Conservation (phyloP, 768 basidiomycete species). For the Russula griseocarnosa region DNA sequence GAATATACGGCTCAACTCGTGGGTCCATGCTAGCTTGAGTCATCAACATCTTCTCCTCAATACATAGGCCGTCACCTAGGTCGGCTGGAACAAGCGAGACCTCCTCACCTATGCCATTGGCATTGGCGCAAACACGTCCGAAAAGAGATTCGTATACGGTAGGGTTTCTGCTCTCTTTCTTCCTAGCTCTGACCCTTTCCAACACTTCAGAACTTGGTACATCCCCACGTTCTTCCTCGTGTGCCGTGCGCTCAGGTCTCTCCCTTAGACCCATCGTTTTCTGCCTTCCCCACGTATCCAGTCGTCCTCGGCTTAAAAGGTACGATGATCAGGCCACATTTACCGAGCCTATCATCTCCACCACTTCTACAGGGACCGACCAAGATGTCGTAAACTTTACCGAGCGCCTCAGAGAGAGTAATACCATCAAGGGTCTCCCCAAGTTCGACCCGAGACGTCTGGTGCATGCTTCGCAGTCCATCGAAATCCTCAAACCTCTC, state of each 20-base stretch:
- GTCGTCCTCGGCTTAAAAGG: slow-evolving; percentile 74
- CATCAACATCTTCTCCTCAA: neutral
- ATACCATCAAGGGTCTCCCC: slow-evolving; percentile 61
- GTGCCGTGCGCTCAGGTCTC: neutral
- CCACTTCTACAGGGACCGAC: slow-evolving; percentile 41
- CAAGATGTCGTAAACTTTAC: slow-evolving; percentile 70
- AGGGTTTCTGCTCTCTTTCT: slow-evolving; percentile 21
- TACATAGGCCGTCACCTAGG: slow-evolving; percentile 41
- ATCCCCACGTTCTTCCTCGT: neutral
- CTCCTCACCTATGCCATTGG: slow-evolving; percentile 74
- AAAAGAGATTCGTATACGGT: slow-evolving; percentile 72
- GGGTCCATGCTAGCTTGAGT: slow-evolving; percentile 26
- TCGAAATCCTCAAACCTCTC: slow-evolving; percentile 75
- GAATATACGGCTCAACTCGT: slow-evolving; percentile 53
- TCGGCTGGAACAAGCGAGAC: slow-evolving; percentile 82
- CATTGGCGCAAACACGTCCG: slow-evolving; percentile 75
- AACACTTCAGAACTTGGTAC: slow-evolving; percentile 33
- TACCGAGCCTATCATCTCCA: neutral
- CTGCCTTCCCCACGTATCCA: slow-evolving; percentile 81
- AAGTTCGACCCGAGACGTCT: slow-evolving; percentile 63
- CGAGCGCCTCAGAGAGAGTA: slow-evolving; percentile 39
- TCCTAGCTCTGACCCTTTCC: neutral
- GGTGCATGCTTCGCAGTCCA: slow-evolving; percentile 71
- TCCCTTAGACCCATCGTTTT: slow-evolving; percentile 56
- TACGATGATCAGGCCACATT: slow-evolving; percentile 24